phyloP scores from a whole-genome alignment of 371 early-diverging fungal species.

The Rhizomucor miehei region DNA sequence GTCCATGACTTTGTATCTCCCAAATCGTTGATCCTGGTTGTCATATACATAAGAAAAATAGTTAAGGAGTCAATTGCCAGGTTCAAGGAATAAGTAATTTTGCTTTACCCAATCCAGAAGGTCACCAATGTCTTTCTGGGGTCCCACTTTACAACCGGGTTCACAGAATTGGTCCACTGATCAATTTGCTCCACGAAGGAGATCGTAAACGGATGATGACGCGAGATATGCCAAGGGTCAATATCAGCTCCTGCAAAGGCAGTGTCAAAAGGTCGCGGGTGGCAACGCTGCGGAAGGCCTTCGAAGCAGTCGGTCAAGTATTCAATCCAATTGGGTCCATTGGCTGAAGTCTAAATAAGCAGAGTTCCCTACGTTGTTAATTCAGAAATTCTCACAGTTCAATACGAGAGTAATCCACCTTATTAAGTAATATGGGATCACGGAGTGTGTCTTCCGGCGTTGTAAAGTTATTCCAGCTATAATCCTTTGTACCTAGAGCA shows the following conservation, averaged over 20 bases:
- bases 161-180: conserved; percentile 7
- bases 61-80: background rate
- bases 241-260: conserved; percentile 11
- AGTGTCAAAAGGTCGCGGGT: conserved; percentile 7
- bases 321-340: conserved; percentile 16
- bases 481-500: conserved; percentile 5
- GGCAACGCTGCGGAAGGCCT: conserved; percentile 12
- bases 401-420: background rate
- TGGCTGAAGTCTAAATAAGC: conserved; percentile 7
- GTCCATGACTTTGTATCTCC: conserved; percentile 14
- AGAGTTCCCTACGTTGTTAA: background rate
- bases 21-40: conserved; percentile 14
- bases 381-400: too few relatives aligned
- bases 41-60: too few relatives aligned
- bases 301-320: conserved; percentile 13
- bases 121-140: conserved; percentile 8
- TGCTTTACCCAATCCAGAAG: conserved; percentile 17
- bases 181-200: conserved; percentile 7
- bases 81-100: too few relatives aligned
- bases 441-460: conserved; percentile 3
- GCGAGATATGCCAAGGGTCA: conserved; percentile 1
- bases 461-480: conserved; percentile 13
- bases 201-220: conserved; percentile 2
- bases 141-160: conserved; percentile 10
- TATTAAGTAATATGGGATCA: conserved; percentile 10